Base-by-base conservation (phyloP, 495 filamentous ascomycete genomes). In the Aspergillus conjunctus region DNA sequence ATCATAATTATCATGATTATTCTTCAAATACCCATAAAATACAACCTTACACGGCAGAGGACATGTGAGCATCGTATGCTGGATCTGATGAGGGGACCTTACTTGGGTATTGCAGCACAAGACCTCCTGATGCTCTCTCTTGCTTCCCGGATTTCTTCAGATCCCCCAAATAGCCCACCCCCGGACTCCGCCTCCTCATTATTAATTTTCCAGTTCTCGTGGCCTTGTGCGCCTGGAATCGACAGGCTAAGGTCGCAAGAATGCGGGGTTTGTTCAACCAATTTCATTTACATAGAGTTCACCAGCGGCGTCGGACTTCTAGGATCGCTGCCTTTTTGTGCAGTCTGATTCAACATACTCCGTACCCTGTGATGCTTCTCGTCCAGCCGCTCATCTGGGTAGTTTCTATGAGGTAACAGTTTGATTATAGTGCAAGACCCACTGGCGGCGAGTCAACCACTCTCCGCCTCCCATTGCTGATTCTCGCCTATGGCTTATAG, bases 341-440 rank as follows among this genome's bases (percentile, higher is more conserved):
- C 44, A 48, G 44, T 21, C 44, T 49, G 33, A n/a, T 10, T 54
- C 20, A 15, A 45, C n/a, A 43, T 22, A 26, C 12, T 26, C 34
- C 33, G 37, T 9, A 5, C 26, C 34, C 21, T 51, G 20, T 34
- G 37, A 51, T 34, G 6, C 21, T n/a, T 15, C 21, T 11, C 31
- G 45, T 58, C 11, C 56, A 43, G 32, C 11, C 12, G 21, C n/a
- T 43, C 33, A 26, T 54, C 32, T 46, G 26, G 20, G 44, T 14
- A 45, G 57, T 59, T 59, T 59, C 57, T 54, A 54, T 59, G 57
- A 59, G 26, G 49, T 59, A 59, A 59, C 57, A 46, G 57, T 46
- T 59, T 59, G 46, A 32, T 21, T 12, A 30, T 51, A 14, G 22
- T 51, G 49, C 49, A 11, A 31, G 30, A 51, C 49, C 49, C 49